A percentile compares a stretch with the other conserved stretches of the same genome.
These are phyloP conservation scores for Penicillium sp. DNA, from an alignment of 2,329 filamentous ascomycete species.

Conservation along the genomic window DNA sequence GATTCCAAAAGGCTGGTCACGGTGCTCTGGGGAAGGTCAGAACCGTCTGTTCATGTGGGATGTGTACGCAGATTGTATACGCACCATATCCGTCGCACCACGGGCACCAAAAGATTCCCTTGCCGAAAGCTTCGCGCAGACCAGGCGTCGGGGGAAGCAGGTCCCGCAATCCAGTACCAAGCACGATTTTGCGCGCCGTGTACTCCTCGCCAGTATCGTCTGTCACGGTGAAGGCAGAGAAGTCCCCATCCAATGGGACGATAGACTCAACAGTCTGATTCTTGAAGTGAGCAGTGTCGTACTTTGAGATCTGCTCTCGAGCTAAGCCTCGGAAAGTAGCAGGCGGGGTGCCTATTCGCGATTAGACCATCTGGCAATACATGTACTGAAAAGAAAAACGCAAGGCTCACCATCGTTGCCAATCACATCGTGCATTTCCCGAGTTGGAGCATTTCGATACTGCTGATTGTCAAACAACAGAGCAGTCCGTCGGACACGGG, in stretches of 20 bases:
- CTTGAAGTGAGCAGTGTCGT: conserved; percentile 49
- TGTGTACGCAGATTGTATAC: not conserved
- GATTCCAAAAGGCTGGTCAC: conserved; percentile 57
- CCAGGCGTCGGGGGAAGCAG: conserved; percentile 56
- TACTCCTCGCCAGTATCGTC: conserved; percentile 34
- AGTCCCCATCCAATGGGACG: not conserved
- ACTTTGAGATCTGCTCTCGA: conserved; percentile 52
- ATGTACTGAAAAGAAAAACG: not conserved
- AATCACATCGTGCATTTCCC: conserved; percentile 61
- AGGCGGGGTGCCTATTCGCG: conserved; percentile 27
- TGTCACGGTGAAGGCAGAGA: conserved; percentile 47
- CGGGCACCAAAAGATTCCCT: conserved; percentile 63
- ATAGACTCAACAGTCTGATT: conserved; percentile 46
- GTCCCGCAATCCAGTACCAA: conserved; percentile 59
- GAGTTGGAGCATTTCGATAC: conserved; percentile 57
- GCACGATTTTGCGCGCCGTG: conserved; percentile 54
- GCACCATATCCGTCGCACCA: conserved; percentile 62
- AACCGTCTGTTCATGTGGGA: not conserved
- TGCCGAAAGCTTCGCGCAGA: conserved; percentile 55
- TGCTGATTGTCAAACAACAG: conserved; percentile 58
- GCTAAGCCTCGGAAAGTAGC: conserved; percentile 55
- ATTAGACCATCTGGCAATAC: not conserved
- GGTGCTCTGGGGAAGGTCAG: conserved; percentile 44
- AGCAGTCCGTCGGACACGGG: conserved; percentile 54
- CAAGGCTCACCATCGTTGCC: conserved; percentile 53